Evolutionary conservation across 371 early-diverging fungal genomes (phyloP), one percentile per base, ranked within the genome.

Genomic region (Mucor velutinosus): DNA sequence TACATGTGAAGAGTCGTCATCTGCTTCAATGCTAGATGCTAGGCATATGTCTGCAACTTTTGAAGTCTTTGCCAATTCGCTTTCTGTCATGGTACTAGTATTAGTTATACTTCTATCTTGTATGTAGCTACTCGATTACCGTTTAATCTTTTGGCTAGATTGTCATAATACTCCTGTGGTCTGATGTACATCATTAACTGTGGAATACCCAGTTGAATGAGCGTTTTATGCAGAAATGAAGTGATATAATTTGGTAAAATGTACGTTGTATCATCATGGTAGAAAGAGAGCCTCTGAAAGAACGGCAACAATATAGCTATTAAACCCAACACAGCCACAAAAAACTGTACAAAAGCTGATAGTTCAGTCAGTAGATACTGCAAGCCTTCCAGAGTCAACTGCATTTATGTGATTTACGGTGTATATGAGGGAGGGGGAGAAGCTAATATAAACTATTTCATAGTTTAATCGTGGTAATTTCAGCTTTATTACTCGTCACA

Each of bases 111-210:
- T 47, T 47, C 47, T 19, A 0, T 47, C 10, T 8, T 47, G 21
- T 11, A 3, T 19, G 0, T 21, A 21, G 19, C 21, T 41, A 41
- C 41, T 41, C 2, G 41, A 21, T 55, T 72, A 72, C 73, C 69
- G 12, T 62, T 58, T 4, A 72, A 39, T 37, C 33, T 30, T 59
- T 69, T 68, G 10, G 65, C 53, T 17, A 64, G n/a, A 3, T 68
- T 62, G 19, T 68, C 68, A 35, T 72, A 72, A 21, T 72, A 72
- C 53, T 65, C 62, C 55, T 68, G 61, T 37, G 69, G 73, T 65
- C 69, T 45, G 21, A 69, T 64, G 35, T 72, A 72, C 33, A 69
- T 37, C 53, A 65, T 65, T 10, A 72, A 51, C 27, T 65, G 65
- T 27, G 68, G 59, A 17, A 72, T 62, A 1, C 58, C 69, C 60